Evolutionary conservation across 2,329 filamentous ascomycete species (phyloP).

Genomic region (Lithohypha guttulata): DNA sequence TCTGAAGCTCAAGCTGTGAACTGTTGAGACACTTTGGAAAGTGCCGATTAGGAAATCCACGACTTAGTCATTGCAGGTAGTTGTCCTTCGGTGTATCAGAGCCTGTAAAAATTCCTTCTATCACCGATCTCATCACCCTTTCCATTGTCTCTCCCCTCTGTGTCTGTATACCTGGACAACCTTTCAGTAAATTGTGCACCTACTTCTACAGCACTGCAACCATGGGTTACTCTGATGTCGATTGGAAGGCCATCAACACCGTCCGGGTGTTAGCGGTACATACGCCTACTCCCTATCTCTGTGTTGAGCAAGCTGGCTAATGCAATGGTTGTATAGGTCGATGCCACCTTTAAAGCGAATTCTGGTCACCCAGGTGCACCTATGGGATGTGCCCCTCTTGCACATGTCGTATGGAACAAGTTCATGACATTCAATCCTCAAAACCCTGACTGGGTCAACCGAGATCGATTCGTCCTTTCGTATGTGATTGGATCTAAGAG

Average conservation of each 20-base stretch:
- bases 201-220: no score
- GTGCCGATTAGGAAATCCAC: no score
- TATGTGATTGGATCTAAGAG: no score
- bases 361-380: slow-evolving; percentile 97
- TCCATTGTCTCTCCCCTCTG: no score
- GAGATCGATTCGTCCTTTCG: slow-evolving; percentile 98
- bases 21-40: no score
- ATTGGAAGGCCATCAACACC: slow-evolving; percentile 92
- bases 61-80: no score
- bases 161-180: no score
- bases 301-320: slow-evolving; percentile 20
- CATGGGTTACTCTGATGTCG: slow-evolving; percentile 83
- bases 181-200: no score
- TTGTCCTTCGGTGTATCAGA: no score
- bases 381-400: slow-evolving; percentile 90
- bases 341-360: slow-evolving; percentile 94
- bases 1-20: no score
- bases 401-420: slow-evolving; percentile 97
- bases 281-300: slow-evolving; percentile 26
- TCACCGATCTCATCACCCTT: no score
- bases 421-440: slow-evolving; percentile 99
- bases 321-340: slow-evolving; percentile 52
- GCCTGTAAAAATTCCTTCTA: no score
- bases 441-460: slow-evolving; percentile 94
- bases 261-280: slow-evolving; percentile 92